A percentile compares a stretch with the other conserved stretches of the same genome.
Conservation (phyloP, 164 flowering plant genomes). For the Echeveria elegans region DNA sequence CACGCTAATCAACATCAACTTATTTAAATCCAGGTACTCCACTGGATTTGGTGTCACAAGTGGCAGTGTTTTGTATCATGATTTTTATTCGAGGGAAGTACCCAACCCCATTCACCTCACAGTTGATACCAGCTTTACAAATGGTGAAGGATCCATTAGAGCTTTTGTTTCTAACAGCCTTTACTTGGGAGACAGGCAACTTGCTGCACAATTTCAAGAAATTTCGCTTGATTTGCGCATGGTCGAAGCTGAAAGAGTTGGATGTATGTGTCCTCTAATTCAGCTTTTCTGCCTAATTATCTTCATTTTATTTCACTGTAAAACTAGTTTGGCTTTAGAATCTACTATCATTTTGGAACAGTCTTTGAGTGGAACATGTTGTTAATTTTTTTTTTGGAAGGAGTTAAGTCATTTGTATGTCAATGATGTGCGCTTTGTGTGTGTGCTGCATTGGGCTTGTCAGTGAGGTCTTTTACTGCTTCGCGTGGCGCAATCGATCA, state of each 20-base stretch:
- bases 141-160: conserved; percentile 67
- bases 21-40: conserved; percentile 86
- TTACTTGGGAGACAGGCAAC: conserved; percentile 74
- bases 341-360: too few relatives aligned
- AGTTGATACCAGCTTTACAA: conserved; percentile 79
- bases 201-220: conserved; percentile 95
- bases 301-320: too few relatives aligned
- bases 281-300: not conserved
- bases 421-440: too few relatives aligned
- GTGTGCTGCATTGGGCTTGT: too few relatives aligned
- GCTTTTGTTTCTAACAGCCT: conserved; percentile 64
- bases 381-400: too few relatives aligned
- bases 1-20: too few relatives aligned
- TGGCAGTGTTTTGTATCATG: conserved; percentile 88
- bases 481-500: too few relatives aligned
- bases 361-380: too few relatives aligned
- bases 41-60: conserved; percentile 88
- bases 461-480: too few relatives aligned
- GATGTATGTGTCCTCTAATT: conserved; percentile 49
- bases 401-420: too few relatives aligned
- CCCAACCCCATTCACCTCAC: conserved; percentile 83
- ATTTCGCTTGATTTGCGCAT: conserved; percentile 77
- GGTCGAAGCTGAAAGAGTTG: conserved; percentile 90
- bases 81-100: conserved; percentile 84
- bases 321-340: too few relatives aligned